These are phyloP conservation scores for Eucalyptus guilfoylei DNA, from an alignment of 345 rosid genomes.

Conservation along the genomic window DNA sequence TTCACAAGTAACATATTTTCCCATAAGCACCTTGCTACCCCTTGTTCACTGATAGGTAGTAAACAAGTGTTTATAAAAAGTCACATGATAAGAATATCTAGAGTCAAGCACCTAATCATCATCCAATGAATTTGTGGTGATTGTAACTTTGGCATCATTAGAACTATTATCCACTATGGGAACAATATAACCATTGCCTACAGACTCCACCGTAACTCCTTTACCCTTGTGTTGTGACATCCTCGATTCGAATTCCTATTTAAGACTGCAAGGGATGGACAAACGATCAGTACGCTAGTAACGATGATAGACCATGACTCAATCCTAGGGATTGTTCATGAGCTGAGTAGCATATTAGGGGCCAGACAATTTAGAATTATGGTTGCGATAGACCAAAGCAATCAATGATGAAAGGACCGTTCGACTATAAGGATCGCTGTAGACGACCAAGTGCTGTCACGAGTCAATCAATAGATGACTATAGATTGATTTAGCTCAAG, in stretches of 20 bases:
- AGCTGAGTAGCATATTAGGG: too few species aligned
- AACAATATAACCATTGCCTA: neutral
- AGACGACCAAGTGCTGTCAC: fast-evolving
- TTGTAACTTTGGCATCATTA: fast-evolving
- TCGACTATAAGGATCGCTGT: fast-evolving
- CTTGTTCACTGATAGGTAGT: neutral
- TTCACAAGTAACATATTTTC: neutral
- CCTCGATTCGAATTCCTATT: too few species aligned
- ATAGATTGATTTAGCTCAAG: too few species aligned
- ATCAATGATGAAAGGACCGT: too few species aligned
- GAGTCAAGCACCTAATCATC: neutral
- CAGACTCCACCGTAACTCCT: neutral
- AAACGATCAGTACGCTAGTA: too few species aligned
- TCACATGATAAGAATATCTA: neutral
- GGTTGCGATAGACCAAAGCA: too few species aligned
- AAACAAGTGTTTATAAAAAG: neutral
- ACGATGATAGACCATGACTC: too few species aligned
- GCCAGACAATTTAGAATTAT: too few species aligned
- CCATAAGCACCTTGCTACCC: neutral
- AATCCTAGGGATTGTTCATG: too few species aligned
- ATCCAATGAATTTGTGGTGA: neutral
- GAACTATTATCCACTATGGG: neutral
- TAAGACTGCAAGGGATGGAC: too few species aligned
- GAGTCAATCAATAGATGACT: too few species aligned
- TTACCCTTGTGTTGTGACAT: too few species aligned